phyloP scores from a whole-genome alignment of 441 rosid species.

The Francoa sonchifolia region DNA sequence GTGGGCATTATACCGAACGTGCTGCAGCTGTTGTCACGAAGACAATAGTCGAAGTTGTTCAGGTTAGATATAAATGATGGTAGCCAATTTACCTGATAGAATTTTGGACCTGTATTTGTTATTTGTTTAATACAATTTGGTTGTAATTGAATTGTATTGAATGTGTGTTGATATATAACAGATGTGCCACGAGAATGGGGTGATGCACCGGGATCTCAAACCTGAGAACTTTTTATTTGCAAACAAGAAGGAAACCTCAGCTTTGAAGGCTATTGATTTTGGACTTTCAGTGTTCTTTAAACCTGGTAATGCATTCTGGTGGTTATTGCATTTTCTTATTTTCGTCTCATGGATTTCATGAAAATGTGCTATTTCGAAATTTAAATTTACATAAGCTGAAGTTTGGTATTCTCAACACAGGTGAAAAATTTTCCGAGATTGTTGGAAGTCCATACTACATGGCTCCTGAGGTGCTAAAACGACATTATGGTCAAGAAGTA shows the following conservation, averaged over 20 bases:
- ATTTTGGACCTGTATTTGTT: background rate
- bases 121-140: background rate
- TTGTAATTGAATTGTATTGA: background rate
- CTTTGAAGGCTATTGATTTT: conserved; percentile 58
- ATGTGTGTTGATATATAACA: conserved; percentile 10
- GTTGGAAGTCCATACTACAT: conserved; percentile 73
- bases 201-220: conserved; percentile 58
- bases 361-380: background rate
- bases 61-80: conserved; percentile 22
- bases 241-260: conserved; percentile 57
- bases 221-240: conserved; percentile 60
- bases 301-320: conserved; percentile 37
- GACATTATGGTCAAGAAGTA: conserved; percentile 57
- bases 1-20: conserved; percentile 65
- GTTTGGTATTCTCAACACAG: conserved; percentile 18
- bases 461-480: conserved; percentile 70
- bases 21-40: conserved; percentile 64
- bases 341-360: background rate
- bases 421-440: conserved; percentile 50
- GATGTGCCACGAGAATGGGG: conserved; percentile 61
- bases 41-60: conserved; percentile 63
- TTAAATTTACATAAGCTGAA: conserved; percentile 4
- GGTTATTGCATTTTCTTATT: background rate
- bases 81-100: background rate
- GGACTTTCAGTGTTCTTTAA: conserved; percentile 64